These are phyloP conservation scores for Elsinoe australis DNA, from an alignment of 2,329 filamentous ascomycete species.

Conservation along the genomic window DNA sequence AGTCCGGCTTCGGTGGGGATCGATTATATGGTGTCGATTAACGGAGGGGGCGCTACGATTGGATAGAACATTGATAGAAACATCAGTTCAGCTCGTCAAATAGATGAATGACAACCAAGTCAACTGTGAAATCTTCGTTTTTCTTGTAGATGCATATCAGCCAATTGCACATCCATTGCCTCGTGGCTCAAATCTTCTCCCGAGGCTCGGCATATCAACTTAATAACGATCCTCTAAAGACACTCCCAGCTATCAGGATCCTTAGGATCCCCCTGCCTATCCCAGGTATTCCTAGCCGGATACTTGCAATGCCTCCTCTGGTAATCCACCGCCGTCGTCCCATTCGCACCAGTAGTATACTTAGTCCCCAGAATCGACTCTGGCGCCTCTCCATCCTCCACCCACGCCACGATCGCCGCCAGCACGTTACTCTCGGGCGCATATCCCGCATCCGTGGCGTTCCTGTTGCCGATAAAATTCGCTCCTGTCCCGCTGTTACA, in stretches of 20 bases:
- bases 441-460: slow-evolving; percentile 23
- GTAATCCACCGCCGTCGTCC: slow-evolving; percentile 33
- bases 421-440: slow-evolving; percentile 31
- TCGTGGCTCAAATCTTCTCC: too few species aligned
- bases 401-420: slow-evolving; percentile 32
- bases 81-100: too few species aligned
- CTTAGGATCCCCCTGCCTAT: slow-evolving; percentile 25
- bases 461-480: slow-evolving; percentile 42
- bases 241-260: slow-evolving; percentile 26
- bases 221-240: slow-evolving; percentile 12
- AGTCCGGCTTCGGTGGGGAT: slow-evolving; percentile 34
- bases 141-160: too few species aligned
- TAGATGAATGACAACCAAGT: too few species aligned
- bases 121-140: too few species aligned
- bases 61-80: too few species aligned
- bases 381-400: slow-evolving; percentile 29
- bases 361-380: slow-evolving; percentile 25
- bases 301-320: slow-evolving; percentile 38
- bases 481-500: slow-evolving; percentile 40
- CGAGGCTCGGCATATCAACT: too few species aligned
- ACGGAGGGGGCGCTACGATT: too few species aligned
- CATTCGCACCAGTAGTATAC: slow-evolving; percentile 25
- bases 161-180: too few species aligned
- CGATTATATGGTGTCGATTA: too few species aligned
- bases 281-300: slow-evolving; percentile 19